phyloP scores from a whole-genome alignment of 2,329 filamentous ascomycete genomes.

The Shiraia bambusicola region DNA sequence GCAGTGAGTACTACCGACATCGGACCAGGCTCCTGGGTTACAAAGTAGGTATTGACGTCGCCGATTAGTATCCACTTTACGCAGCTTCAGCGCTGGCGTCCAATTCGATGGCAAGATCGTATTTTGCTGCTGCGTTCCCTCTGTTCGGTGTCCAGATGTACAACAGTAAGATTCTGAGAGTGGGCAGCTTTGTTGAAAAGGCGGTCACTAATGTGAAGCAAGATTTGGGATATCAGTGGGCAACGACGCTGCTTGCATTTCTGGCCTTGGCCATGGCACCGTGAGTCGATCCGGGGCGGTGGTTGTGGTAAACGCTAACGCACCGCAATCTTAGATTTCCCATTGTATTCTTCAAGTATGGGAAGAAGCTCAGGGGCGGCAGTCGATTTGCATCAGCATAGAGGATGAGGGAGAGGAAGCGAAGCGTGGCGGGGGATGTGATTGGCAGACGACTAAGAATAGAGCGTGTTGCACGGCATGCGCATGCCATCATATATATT shows the following conservation, averaged over 20 bases:
- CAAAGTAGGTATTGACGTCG: constrained; percentile 27
- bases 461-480: constrained; percentile 39
- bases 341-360: constrained; percentile 53
- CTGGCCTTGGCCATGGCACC: constrained; percentile 53
- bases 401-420: constrained; percentile 10
- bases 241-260: constrained; percentile 50
- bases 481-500: constrained; percentile 38
- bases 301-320: constrained; percentile 38
- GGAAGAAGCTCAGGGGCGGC: constrained; percentile 50
- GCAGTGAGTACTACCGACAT: constrained; percentile 44
- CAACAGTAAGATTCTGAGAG: constrained; percentile 47
- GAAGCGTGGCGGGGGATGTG: constrained; percentile 19
- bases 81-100: constrained; percentile 54
- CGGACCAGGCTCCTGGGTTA: constrained; percentile 19
- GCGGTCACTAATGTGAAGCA: constrained; percentile 48
- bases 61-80: constrained; percentile 50
- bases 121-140: constrained; percentile 52
- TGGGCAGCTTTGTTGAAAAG: constrained; percentile 35
- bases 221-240: constrained; percentile 54
- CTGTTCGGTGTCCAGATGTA: constrained; percentile 56
- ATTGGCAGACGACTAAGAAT: constrained; percentile 33
- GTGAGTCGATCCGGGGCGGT: constrained; percentile 33
- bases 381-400: constrained; percentile 51
- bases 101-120: constrained; percentile 53
- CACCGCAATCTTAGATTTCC: constrained; percentile 40